Evolutionary conservation across 2,329 filamentous ascomycete genomes (phyloP).

Genomic region (Knufia petricola): DNA sequence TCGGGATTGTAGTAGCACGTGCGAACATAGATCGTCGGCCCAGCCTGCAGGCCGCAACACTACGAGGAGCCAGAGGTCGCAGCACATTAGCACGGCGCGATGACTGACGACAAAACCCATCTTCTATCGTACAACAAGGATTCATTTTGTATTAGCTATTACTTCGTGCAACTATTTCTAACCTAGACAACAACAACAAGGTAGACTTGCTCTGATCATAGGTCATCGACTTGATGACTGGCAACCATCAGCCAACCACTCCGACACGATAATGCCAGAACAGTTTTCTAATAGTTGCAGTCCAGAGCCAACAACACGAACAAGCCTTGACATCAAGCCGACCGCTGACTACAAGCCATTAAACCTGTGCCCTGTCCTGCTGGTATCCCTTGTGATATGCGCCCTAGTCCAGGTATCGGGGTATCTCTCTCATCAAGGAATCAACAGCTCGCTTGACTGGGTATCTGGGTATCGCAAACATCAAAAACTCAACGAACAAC

Average conservation of each 20-base stretch:
- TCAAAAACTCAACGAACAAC: constrained; percentile 5
- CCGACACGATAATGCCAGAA: constrained; percentile 6
- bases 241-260: background rate
- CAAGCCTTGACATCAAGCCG: background rate
- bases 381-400: constrained; percentile 2
- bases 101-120: background rate
- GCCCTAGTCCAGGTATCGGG: background rate
- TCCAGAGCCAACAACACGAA: background rate
- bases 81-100: too few relatives aligned
- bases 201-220: constrained; percentile 5
- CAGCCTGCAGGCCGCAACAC: too few relatives aligned
- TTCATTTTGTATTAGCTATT: constrained; percentile 9
- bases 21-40: too few relatives aligned
- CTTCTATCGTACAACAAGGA: background rate
- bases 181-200: constrained; percentile 3
- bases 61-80: too few relatives aligned
- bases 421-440: constrained; percentile 12
- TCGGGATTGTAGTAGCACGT: too few relatives aligned
- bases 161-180: constrained; percentile 8
- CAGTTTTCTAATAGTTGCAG: background rate
- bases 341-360: background rate
- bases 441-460: constrained; percentile 9
- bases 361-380: background rate
- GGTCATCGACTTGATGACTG: background rate
- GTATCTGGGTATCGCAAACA: constrained; percentile 13